These are phyloP conservation scores for Eleusine coracana DNA, from an alignment of 176 grass and related monocot genomes.

Conservation along the genomic window DNA sequence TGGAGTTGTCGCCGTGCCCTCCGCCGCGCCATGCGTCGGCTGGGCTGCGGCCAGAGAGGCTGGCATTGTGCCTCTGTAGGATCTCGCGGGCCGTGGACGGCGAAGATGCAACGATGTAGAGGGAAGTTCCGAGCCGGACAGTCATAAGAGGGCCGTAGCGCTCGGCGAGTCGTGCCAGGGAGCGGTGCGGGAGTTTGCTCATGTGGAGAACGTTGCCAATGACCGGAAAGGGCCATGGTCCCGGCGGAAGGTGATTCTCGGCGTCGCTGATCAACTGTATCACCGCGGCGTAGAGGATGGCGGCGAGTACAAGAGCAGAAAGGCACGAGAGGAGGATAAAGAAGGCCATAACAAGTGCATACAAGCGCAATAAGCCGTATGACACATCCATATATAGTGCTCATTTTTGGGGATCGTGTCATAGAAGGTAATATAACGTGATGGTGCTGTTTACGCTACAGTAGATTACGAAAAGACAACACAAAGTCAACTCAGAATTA, in stretches of 20 bases:
- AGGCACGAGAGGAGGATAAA: background rate
- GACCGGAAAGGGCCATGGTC: slow-evolving; percentile 10
- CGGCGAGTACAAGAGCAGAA: background rate
- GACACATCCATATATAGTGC: no score
- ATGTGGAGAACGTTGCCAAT: slow-evolving; percentile 17
- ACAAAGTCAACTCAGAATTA: no score
- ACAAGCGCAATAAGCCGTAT: no score
- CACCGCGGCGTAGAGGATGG: background rate
- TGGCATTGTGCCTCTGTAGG: slow-evolving; percentile 18
- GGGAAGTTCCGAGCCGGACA: slow-evolving; percentile 17
- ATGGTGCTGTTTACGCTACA: no score
- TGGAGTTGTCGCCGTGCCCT: background rate
- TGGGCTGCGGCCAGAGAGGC: slow-evolving; percentile 9
- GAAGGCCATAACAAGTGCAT: background rate
- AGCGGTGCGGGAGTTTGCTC: background rate
- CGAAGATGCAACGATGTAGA: background rate
- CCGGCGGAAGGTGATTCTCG: background rate
- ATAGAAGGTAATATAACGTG: no score
- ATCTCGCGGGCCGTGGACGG: slow-evolving; percentile 6
- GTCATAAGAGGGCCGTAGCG: slow-evolving; percentile 19
- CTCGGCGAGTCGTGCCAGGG: slow-evolving; percentile 7
- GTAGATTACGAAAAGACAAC: no score
- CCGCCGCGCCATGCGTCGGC: background rate
- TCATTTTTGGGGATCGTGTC: no score
- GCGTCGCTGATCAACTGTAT: background rate